These are phyloP conservation scores for Cytospora chrysosperma DNA, from an alignment of 2,329 filamentous ascomycete genomes.

Conservation along the genomic window DNA sequence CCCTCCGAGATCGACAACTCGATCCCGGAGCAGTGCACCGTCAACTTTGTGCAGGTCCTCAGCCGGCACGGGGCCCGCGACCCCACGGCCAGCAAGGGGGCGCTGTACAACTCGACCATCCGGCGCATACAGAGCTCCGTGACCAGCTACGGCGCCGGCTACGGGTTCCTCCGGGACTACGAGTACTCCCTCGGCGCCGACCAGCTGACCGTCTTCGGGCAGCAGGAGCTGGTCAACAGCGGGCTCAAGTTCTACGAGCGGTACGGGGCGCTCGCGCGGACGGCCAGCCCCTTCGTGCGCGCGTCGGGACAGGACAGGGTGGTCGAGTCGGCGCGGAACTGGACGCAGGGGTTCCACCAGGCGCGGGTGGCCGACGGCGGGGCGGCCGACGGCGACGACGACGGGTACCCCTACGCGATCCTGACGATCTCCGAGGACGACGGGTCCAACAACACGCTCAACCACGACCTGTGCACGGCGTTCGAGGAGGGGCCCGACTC, in stretches of 20 bases:
- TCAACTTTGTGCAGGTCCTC: conserved; percentile 79
- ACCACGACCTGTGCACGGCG: conserved; percentile 66
- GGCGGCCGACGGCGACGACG: conserved; percentile 36
- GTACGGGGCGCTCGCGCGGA: conserved; percentile 62
- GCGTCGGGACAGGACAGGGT: conserved; percentile 42
- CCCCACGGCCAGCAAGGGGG: conserved; percentile 69
- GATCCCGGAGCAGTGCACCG: conserved; percentile 65
- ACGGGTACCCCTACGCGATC: conserved; percentile 53
- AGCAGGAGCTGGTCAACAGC: conserved; percentile 70
- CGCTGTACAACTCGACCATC: conserved; percentile 62
- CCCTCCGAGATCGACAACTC: conserved; percentile 61
- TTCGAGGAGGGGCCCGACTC: conserved; percentile 64
- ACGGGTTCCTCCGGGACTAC: conserved; percentile 70
- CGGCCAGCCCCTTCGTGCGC: conserved; percentile 52
- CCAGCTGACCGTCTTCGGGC: conserved; percentile 62
- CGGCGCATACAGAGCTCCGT: conserved; percentile 59
- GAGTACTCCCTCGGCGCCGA: conserved; percentile 59
- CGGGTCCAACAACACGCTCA: conserved; percentile 77
- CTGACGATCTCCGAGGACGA: conserved; percentile 68
- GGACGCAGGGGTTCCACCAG: conserved; percentile 69
- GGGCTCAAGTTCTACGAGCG: conserved; percentile 74
- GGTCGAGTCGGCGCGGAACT: conserved; percentile 65
- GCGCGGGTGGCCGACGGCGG: conserved; percentile 43
- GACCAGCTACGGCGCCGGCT: conserved; percentile 59
- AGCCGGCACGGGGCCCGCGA: conserved; percentile 84